Base-by-base conservation (phyloP, 2,329 filamentous ascomycete species). In the Rutstroemia sp. region DNA sequence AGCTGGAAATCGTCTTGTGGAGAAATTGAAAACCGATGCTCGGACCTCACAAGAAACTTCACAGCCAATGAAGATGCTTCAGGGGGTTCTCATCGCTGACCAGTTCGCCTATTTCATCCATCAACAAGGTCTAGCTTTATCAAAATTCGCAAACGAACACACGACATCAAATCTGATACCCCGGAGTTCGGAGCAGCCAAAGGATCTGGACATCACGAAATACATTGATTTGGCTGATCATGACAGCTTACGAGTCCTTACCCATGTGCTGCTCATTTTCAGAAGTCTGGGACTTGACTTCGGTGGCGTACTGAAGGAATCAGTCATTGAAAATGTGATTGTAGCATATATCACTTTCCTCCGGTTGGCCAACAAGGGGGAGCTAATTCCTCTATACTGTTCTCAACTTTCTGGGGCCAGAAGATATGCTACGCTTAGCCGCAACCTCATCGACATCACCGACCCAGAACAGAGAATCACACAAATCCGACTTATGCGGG, bases 381-480 rank as follows among this genome's bases (percentile, higher is more conserved):
- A 92, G 60, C 74, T 94, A 44, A 87, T 96, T 55, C 92, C 94
- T 0, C 75, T 95, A 0, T 99, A 99, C 70, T 92, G 89, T 60
- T 90, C 90, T 8, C 86, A 89, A 64, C 76, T 99, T 12, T 78
- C 82, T 9, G 73, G 77, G 6, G 75, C 82, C 12, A 79, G 86
- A 60, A 79, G 80, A 59, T 84, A 90, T 63, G 80, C 84, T 54
- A 85, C 86, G 16, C 78, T 99, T 49, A 89, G 86, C 57, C 81
- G 83, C 52, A 87, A 95, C 56, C 74, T 96, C 55, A 86, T 91
- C 50, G 82, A 88, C 47, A 79, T 96, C 54, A 78, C 80, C 27
- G 81, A 88, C 45, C 72, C 76, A 7, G 75, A 81, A 7, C 82
- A 87, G 58, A 85, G 91, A 63, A 71, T 82, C 27, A 76, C 80